Evolutionary conservation across 768 basidiomycete genomes (phyloP).

Genomic region (Phanerochaete sordida): DNA sequence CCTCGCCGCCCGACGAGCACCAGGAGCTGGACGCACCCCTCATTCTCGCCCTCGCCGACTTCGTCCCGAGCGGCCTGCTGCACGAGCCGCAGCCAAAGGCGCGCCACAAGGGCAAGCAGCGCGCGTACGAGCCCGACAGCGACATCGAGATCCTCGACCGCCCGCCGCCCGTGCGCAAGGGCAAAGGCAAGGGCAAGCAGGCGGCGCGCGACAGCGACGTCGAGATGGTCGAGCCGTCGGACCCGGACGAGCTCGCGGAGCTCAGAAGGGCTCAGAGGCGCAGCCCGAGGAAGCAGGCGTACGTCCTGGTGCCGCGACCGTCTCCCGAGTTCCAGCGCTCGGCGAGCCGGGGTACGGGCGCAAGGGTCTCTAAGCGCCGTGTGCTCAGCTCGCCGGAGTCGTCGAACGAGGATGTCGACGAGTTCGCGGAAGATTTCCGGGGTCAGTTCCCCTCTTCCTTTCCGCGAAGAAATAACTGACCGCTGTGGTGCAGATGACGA

Average conservation of each 20-base stretch:
- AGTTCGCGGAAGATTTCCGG: slow-evolving; percentile 1
- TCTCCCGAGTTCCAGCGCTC: slow-evolving; percentile 3
- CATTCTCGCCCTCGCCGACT: neutral
- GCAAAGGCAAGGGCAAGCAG: neutral
- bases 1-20: neutral
- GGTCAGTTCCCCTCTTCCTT: slow-evolving; percentile 4
- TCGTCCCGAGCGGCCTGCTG: slow-evolving; percentile 9
- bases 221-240: slow-evolving; percentile 5
- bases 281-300: neutral
- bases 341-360: neutral
- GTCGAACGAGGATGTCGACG: neutral
- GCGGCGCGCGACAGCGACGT: neutral
- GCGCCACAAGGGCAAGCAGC: neutral
- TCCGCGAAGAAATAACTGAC: too few species aligned
- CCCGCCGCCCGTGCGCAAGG: neutral
- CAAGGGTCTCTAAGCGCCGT: neutral
- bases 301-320: slow-evolving; percentile 18
- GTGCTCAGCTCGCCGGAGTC: neutral
- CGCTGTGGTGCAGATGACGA: neutral
- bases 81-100: neutral
- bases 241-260: neutral
- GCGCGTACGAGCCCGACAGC: neutral
- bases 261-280: neutral
- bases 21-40: neutral
- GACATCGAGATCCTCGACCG: neutral